phyloP scores from a whole-genome alignment of 805 yeast genomes.

The Kodamaea neixiangensis region DNA sequence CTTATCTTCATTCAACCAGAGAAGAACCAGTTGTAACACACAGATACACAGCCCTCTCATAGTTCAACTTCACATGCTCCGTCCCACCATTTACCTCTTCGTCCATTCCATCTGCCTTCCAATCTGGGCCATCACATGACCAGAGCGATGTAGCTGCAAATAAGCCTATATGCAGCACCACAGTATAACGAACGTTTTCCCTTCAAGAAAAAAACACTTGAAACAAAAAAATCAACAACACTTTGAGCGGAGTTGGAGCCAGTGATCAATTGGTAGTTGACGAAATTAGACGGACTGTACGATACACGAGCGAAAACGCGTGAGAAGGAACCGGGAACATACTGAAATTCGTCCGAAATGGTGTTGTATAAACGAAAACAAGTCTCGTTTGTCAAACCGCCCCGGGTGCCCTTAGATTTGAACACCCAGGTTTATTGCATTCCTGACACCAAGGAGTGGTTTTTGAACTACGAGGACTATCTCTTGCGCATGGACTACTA shows the following conservation, averaged over 20 bases:
- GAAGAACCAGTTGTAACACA: no score
- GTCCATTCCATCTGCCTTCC: not conserved
- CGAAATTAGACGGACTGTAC: not conserved
- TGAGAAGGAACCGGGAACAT: not conserved
- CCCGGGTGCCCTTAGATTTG: slow-evolving; percentile 55
- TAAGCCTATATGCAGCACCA: slow-evolving; percentile 4
- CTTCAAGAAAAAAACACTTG: slow-evolving; percentile 1
- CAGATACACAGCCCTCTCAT: not conserved
- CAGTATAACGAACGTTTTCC: slow-evolving; percentile 2
- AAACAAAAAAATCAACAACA: not conserved
- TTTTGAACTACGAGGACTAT: slow-evolving; percentile 72
- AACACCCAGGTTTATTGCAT: slow-evolving; percentile 76
- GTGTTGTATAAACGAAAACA: slow-evolving; percentile 76
- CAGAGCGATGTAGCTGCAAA: not conserved
- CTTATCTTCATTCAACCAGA: no score
- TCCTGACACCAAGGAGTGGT: slow-evolving; percentile 89
- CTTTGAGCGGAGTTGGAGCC: not conserved
- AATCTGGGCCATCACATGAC: not conserved
- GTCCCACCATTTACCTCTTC: not conserved
- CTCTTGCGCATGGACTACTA: slow-evolving; percentile 72
- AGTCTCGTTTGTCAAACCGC: slow-evolving; percentile 59
- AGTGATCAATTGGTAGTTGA: not conserved
- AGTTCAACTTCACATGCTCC: not conserved
- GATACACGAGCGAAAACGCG: not conserved
- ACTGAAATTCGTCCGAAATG: slow-evolving; percentile 37